Evolutionary conservation across 306 rosid species (phyloP), one percentile per base, ranked within the genome.

Genomic region (Argentina anserina): DNA sequence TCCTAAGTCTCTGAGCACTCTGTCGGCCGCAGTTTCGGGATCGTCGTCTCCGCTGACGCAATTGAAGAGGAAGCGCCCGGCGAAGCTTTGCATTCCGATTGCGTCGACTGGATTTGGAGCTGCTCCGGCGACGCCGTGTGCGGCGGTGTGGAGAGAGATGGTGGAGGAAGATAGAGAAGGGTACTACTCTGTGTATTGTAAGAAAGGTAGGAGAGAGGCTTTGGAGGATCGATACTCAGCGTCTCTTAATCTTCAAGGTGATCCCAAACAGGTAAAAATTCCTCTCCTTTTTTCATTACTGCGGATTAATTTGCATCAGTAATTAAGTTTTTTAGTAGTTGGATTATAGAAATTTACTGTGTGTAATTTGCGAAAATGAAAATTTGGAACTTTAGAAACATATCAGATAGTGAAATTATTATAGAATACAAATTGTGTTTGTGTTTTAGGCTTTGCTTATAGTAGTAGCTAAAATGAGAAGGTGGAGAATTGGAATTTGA

Each of bases 221-320:
- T 83, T 94, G 95, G 99, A 94, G 77, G 99, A 94, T 80, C 92
- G 99, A 1, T 94, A 82, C 77, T 78, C 95, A 1, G 97, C 91
- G 14, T 78, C 70, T 7, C 79, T 83, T 71, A 80, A 86, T 78
- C 87, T 89, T 31, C 87, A 87, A 28, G 99, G 96, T 20, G 85
- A 89, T 76, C 28, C 79, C 62, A 94, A 94, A 56, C 83, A 88
- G 95, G 99, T 94, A 82, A 8, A 29, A 23, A 23, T 23, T 33
- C 75, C 5, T 15, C 17, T 11, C 3, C 46, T 40, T 6, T 49
- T 9, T 25, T 15, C 6, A 3, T 23, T 39, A 29, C 7, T 36
- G 76, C n/a, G 13, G 69, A 46, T n/a, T 65, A 17, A 41, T 55
- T 36, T 5, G 23, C 46, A 49, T 41, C 15, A 15, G 49, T 15